Percentiles rank a stretch among this genome's conserved stretches.
Conservation (phyloP, 2,329 filamentous ascomycete species). For the Verticillium albo-atrum region DNA sequence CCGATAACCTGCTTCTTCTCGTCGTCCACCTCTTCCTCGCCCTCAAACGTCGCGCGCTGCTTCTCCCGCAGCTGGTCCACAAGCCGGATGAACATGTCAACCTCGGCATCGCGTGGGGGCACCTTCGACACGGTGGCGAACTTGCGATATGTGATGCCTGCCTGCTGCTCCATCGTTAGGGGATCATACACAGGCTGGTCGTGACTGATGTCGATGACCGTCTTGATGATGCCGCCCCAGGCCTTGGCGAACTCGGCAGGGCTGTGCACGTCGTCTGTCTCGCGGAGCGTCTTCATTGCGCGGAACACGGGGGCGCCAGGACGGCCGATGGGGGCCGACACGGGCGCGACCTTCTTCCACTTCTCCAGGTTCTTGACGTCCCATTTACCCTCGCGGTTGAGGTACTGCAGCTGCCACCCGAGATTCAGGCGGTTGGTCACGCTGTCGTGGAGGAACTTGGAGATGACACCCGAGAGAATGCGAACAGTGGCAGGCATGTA, state of each 20-base stretch:
- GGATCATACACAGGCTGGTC: conserved; percentile 89
- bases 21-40: conserved; percentile 34
- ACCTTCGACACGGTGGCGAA: conserved; percentile 91
- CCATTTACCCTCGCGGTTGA: conserved; percentile 91
- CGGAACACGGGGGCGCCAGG: conserved; percentile 60
- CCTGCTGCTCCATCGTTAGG: conserved; percentile 54
- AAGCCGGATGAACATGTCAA: conserved; percentile 48
- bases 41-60: conserved; percentile 41
- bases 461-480: conserved; percentile 73
- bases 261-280: conserved; percentile 79
- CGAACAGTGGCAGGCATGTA: conserved; percentile 75
- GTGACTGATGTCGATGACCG: conserved; percentile 87
- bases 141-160: conserved; percentile 72
- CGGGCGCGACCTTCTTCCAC: conserved; percentile 76
- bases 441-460: conserved; percentile 71
- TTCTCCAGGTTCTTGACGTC: conserved; percentile 95
- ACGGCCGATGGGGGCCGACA: conserved; percentile 69
- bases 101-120: conserved; percentile 59
- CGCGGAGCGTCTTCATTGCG: conserved; percentile 88
- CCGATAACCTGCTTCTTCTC: conserved; percentile 54
- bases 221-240: conserved; percentile 64
- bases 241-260: conserved; percentile 65
- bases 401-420: conserved; percentile 86
- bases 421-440: conserved; percentile 75
- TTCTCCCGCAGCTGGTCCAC: conserved; percentile 57